A percentile compares a stretch with the other conserved stretches of the same genome.
Evolutionary conservation across 2,329 filamentous ascomycete species (phyloP).

Genomic region (Pyricularia sp.): DNA sequence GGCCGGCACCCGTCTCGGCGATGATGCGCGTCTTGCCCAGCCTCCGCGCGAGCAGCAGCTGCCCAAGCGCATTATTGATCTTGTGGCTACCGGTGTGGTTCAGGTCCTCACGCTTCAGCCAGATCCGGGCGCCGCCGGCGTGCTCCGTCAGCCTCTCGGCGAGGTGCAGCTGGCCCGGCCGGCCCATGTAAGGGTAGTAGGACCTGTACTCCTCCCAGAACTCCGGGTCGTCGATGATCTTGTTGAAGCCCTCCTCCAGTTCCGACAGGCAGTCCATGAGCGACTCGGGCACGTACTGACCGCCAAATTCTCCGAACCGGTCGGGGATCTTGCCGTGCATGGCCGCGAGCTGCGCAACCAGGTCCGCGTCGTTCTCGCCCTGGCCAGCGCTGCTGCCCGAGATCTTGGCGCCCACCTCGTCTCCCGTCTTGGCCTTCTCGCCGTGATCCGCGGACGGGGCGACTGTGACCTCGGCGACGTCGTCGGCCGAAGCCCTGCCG

Average conservation of each 20-base stretch:
- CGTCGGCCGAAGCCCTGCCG: slow-evolving; percentile 27
- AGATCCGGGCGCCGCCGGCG: slow-evolving; percentile 90
- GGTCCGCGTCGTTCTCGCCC: slow-evolving; percentile 38
- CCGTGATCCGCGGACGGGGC: slow-evolving; percentile 54
- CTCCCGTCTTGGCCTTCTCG: slow-evolving; percentile 32
- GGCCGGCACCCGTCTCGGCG: slow-evolving; percentile 92
- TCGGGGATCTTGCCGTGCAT: slow-evolving; percentile 74
- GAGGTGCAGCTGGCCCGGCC: slow-evolving; percentile 83
- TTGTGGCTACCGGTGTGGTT: slow-evolving; percentile 99
- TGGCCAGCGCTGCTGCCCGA: slow-evolving; percentile 47
- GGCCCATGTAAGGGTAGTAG: slow-evolving; percentile 95
- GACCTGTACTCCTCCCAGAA: slow-evolving; percentile 98
- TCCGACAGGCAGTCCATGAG: slow-evolving; percentile 94
- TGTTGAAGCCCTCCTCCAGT: slow-evolving; percentile 83
- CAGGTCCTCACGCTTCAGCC: slow-evolving; percentile 93
- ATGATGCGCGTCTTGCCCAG: slow-evolving; percentile 96
- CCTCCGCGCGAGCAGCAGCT: slow-evolving; percentile 75
- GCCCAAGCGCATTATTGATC: slow-evolving; percentile 97
- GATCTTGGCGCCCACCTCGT: slow-evolving; percentile 53
- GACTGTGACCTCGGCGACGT: slow-evolving; percentile 16
- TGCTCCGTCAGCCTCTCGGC: slow-evolving; percentile 82
- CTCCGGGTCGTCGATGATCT: slow-evolving; percentile 73
- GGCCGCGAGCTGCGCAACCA: slow-evolving; percentile 78
- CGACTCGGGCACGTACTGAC: slow-evolving; percentile 94
- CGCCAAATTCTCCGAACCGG: slow-evolving; percentile 91